phyloP scores from a whole-genome alignment of 2,329 filamentous ascomycete species.

The Fusarium pininemorale region DNA sequence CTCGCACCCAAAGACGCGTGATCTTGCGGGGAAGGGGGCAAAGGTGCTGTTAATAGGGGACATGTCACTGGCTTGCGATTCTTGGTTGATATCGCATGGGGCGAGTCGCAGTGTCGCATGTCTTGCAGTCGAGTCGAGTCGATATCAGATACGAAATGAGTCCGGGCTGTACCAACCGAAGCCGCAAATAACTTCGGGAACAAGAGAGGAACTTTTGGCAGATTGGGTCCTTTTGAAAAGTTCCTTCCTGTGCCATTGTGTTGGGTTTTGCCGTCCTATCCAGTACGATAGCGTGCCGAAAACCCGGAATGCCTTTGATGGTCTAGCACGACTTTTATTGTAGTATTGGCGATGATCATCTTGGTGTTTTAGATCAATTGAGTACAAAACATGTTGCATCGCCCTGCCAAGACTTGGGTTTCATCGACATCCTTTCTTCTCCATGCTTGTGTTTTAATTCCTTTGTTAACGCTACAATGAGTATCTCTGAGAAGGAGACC shows the following conservation, averaged over 20 bases:
- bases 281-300: slow-evolving; percentile 18
- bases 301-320: background rate
- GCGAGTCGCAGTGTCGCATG: background rate
- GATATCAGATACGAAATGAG: slow-evolving; percentile 14
- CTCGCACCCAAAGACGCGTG: background rate
- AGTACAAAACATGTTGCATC: background rate
- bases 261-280: background rate
- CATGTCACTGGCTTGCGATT: slow-evolving; percentile 15
- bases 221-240: slow-evolving; percentile 12
- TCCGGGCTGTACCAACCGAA: background rate
- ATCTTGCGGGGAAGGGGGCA: background rate
- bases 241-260: background rate
- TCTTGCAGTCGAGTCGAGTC: background rate
- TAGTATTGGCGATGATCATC: background rate
- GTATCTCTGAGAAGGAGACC: background rate
- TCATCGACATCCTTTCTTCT: background rate
- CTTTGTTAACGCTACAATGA: background rate
- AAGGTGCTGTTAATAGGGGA: background rate
- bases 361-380: background rate
- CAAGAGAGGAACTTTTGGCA: slow-evolving; percentile 16
- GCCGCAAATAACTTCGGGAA: slow-evolving; percentile 2
- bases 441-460: background rate
- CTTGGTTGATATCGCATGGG: background rate
- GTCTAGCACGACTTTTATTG: background rate
- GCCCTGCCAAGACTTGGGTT: background rate